phyloP scores from a whole-genome alignment of 345 rosid species.

The Salix udensis region DNA sequence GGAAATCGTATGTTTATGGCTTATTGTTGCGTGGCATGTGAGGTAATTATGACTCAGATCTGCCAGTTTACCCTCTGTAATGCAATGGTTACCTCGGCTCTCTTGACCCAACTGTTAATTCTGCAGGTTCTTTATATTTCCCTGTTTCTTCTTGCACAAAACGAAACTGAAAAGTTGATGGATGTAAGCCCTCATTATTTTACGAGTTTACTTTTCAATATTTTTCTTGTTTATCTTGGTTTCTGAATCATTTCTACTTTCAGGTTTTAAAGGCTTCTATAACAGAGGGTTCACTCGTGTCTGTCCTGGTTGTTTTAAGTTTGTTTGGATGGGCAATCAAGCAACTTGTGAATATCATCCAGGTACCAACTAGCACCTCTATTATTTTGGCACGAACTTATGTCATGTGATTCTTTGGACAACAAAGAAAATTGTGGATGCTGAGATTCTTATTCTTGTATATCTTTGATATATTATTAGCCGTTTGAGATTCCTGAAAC shows the following conservation, averaged over 20 bases:
- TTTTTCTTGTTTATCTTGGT: conserved; percentile 4
- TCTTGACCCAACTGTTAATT: conserved; percentile 8
- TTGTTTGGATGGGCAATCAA: conserved; percentile 83
- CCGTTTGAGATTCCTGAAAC: background rate
- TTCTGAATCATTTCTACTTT: conserved; percentile 17
- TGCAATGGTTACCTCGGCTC: background rate
- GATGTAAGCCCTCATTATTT: conserved; percentile 45
- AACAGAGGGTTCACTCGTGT: conserved; percentile 42
- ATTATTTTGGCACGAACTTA: background rate
- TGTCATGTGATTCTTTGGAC: background rate
- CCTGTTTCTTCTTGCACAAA: conserved; percentile 62
- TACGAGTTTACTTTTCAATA: background rate
- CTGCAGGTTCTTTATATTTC: conserved; percentile 78
- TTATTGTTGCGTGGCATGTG: conserved; percentile 87
- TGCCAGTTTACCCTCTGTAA: background rate
- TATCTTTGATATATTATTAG: background rate
- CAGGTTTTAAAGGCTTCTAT: conserved; percentile 52
- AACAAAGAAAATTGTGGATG: background rate
- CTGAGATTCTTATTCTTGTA: background rate
- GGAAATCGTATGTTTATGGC: conserved; percentile 93
- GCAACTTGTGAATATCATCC: conserved; percentile 72
- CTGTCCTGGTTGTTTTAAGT: conserved; percentile 51
- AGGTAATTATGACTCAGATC: conserved; percentile 44
- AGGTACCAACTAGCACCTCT: conserved; percentile 42
- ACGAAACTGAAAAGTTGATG: conserved; percentile 52